A percentile compares a stretch with the other conserved stretches of the same genome.
phyloP scores from a whole-genome alignment of 2,329 filamentous ascomycete genomes.

The Paraconiothyrium sp. region DNA sequence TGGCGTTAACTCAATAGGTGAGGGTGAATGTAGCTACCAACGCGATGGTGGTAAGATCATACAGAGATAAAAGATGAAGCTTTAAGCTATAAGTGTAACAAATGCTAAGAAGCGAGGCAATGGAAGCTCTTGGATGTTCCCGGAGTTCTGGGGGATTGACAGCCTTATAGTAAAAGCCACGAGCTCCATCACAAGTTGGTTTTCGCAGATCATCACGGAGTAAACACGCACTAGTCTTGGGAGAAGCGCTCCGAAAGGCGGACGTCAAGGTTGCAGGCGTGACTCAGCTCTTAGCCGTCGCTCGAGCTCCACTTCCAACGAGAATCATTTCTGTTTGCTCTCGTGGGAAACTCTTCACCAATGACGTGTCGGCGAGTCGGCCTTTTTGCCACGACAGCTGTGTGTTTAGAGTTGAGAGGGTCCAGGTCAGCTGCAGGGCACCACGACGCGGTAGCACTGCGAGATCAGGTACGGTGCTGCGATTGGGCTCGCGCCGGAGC shows the following conservation, averaged over 20 bases:
- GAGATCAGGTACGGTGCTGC: conserved; percentile 42
- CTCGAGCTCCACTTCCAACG: conserved; percentile 16
- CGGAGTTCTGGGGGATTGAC: conserved; percentile 21
- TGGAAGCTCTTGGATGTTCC: conserved; percentile 14
- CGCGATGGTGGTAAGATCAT: conserved; percentile 22
- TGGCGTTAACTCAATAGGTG: conserved; percentile 25
- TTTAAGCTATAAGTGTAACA: conserved; percentile 20
- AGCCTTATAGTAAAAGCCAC: conserved; percentile 22
- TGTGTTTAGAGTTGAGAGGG: conserved; percentile 20
- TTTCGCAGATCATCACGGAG: conserved; percentile 28
- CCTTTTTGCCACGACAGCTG: conserved; percentile 11
- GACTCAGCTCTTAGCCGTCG: conserved; percentile 24
- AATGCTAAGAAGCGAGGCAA: conserved; percentile 17
- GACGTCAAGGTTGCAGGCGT: conserved; percentile 32
- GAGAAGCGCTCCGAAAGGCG: conserved; percentile 20
- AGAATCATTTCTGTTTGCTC: conserved; percentile 32
- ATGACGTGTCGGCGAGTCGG: conserved; percentile 34
- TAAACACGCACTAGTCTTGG: conserved; percentile 23
- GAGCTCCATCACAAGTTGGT: conserved; percentile 19
- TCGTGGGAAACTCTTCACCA: conserved; percentile 6
- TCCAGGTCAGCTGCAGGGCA: conserved; percentile 30
- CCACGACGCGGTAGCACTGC: conserved; percentile 16
- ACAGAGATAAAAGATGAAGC: conserved; percentile 16
- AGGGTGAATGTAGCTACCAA: conserved; percentile 19
- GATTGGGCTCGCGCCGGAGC: conserved; percentile 33